A percentile compares a stretch with the other conserved stretches of the same genome.
phyloP scores from a whole-genome alignment of 257 asterid genomes.

The Plantago elongata region DNA sequence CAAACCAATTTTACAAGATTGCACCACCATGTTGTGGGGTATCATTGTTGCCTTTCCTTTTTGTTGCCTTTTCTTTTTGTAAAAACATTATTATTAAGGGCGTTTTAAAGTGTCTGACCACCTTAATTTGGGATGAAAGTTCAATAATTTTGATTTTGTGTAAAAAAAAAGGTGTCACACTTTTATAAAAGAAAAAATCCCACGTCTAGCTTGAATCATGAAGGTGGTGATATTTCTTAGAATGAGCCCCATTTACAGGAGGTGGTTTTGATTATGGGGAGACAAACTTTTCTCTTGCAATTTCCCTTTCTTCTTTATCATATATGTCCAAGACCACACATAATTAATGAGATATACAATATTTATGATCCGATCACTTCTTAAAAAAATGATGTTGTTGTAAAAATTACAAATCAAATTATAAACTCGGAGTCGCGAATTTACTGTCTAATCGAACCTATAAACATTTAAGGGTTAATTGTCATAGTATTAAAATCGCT shows the following conservation, averaged over 20 bases:
- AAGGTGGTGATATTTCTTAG: slow-evolving; percentile 19
- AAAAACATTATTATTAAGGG: no score
- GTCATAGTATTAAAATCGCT: no score
- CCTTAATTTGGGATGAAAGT: slow-evolving; percentile 11
- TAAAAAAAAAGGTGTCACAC: slow-evolving; percentile 8
- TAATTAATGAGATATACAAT: not conserved
- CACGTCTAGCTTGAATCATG: slow-evolving; percentile 31
- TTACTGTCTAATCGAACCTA: no score
- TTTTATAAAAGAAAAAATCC: slow-evolving; percentile 10
- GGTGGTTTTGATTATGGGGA: slow-evolving; percentile 33
- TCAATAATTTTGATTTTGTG: not conserved
- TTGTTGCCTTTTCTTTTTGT: no score
- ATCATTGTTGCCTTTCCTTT: slow-evolving; percentile 29
- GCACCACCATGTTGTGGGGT: slow-evolving; percentile 17
- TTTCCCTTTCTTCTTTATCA: slow-evolving; percentile 7
- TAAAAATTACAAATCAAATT: no score
- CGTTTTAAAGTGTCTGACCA: no score
- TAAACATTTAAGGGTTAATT: no score
- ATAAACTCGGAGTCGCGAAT: no score
- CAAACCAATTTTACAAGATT: slow-evolving; percentile 15
- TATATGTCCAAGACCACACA: not conserved
- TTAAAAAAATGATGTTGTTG: no score
- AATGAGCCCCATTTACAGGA: slow-evolving; percentile 23
- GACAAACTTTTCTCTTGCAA: slow-evolving; percentile 29
- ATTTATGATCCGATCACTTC: no score